Conservation (phyloP, 441 rosid genomes). For the Arabidopsis hybrid region DNA sequence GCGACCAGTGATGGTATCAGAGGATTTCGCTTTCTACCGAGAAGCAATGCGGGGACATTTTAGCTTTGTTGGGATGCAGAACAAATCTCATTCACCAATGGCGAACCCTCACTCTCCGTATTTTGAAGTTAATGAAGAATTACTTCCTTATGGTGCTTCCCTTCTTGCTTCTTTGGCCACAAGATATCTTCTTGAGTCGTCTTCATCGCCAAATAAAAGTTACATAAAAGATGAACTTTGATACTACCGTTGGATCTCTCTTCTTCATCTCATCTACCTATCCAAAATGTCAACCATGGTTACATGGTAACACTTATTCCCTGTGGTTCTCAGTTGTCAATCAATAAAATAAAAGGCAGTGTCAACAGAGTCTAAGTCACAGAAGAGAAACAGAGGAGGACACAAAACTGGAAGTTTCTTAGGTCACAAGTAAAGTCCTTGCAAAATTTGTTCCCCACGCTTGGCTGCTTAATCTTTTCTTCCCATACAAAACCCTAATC, state of each 20-base stretch:
- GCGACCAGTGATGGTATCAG: slow-evolving; percentile 81
- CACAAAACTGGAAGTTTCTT: not conserved
- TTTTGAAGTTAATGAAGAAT: slow-evolving; percentile 1
- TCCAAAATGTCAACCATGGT: slow-evolving; percentile 22
- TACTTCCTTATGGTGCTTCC: slow-evolving; percentile 82
- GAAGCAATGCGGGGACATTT: slow-evolving; percentile 75
- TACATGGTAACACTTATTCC: not conserved
- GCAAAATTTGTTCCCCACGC: not conserved
- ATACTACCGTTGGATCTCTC: slow-evolving; percentile 17
- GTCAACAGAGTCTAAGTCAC: not conserved
- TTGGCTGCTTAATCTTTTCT: not conserved
- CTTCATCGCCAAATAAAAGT: slow-evolving; percentile 40
- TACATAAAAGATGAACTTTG: slow-evolving; percentile 64
- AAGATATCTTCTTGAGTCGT: slow-evolving; percentile 56
- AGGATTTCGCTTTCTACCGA: slow-evolving; percentile 86
- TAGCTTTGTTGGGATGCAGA: slow-evolving; percentile 67
- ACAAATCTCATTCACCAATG: slow-evolving; percentile 47
- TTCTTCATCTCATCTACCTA: slow-evolving; percentile 31
- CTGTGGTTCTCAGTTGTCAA: not conserved
- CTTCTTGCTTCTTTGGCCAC: slow-evolving; percentile 86
- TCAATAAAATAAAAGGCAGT: slow-evolving; percentile 27
- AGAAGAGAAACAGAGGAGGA: not conserved
- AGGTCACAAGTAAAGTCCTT: not conserved
- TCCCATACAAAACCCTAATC: not conserved
- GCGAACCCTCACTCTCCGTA: slow-evolving; percentile 50